Base-by-base conservation (phyloP, 1,284 basidiomycete genomes). In the Ustanciosporium gigantosporum region DNA sequence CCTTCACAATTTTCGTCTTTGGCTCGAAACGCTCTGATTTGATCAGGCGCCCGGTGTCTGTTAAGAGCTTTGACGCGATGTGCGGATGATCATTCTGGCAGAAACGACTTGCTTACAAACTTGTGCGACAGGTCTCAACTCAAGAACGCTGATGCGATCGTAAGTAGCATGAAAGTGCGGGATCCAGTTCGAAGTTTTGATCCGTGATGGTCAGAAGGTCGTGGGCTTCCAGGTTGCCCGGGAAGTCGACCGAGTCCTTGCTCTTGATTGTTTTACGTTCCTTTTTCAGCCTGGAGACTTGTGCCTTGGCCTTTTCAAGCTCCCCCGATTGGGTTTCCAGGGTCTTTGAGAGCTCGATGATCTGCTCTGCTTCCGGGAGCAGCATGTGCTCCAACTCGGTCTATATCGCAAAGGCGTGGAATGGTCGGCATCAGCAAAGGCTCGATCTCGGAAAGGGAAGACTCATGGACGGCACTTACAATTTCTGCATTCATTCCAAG, bases 361-460 rank as follows among this genome's bases (percentile, higher is more conserved):
- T 51, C 37, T 66, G 58, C 41, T 66, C 64, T 31, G 58, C 64
- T 42, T 66, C 64, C 2, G 64, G 64, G 1, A 66, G 44, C 7
- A 66, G 49, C 36, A 50, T 41, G 16, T 43, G 32, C 40, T 66
- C 64, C 16, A 66, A 24, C 36, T 61, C 53, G 21, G 25, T 27
- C 50, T 59, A 23, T 16, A 31, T 16, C 24, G 17, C 17, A 29
- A 31, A 31, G 14, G 14, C 2, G 40, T 17, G 29, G 17, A 40
- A 29, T 29, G 27, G 27, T 29, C 27, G 9, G 27, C n/a, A n/a
- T 29, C n/a, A n/a, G n/a, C n/a, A n/a, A n/a, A n/a, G n/a, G n/a
- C n/a, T n/a, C n/a, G n/a, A n/a, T n/a, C n/a, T n/a, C n/a, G n/a
- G n/a, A n/a, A n/a, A n/a, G n/a, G n/a, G n/a, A n/a, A 29, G 27